phyloP scores from a whole-genome alignment of 2,329 filamentous ascomycete genomes.

The Aspergillus carbonarius region DNA sequence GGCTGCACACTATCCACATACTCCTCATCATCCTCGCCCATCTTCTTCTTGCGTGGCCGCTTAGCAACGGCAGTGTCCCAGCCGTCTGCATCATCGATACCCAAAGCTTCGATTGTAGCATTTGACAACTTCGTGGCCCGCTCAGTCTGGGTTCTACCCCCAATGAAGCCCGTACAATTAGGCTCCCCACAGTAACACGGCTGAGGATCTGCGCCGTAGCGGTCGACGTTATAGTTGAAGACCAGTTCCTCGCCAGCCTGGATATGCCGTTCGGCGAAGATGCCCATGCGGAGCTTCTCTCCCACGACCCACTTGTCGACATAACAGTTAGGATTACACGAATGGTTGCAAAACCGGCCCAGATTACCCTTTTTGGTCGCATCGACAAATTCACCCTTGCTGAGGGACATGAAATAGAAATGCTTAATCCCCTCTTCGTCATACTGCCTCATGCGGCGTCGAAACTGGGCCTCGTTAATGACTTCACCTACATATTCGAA shows the following conservation, averaged over 20 bases:
- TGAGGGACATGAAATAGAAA: constrained; percentile 99
- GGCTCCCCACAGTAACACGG: constrained; percentile 94
- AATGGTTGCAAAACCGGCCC: constrained; percentile 97
- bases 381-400: constrained; percentile 94
- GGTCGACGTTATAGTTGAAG: constrained; percentile 99
- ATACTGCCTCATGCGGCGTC: constrained; percentile 87
- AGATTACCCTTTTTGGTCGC: constrained; percentile 96
- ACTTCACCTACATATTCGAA: constrained; percentile 99
- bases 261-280: constrained; percentile 85
- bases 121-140: constrained; percentile 87
- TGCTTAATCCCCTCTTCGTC: constrained; percentile 97
- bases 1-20: constrained; percentile 88
- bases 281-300: constrained; percentile 97
- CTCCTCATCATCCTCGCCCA: constrained; percentile 87
- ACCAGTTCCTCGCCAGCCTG: constrained; percentile 90
- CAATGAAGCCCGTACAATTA: constrained; percentile 95
- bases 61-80: constrained; percentile 91
- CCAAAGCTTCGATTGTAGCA: constrained; percentile 88
- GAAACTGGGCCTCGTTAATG: constrained; percentile 88
- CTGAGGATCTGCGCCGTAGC: constrained; percentile 94
- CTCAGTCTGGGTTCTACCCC: constrained; percentile 96
- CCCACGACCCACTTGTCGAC: constrained; percentile 99
- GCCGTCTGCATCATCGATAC: constrained; percentile 86
- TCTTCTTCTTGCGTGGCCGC: constrained; percentile 90
- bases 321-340: constrained; percentile 97